A percentile compares a stretch with the other conserved stretches of the same genome.
phyloP scores from a whole-genome alignment of 345 rosid species.

The Cardamine resedifolia region DNA sequence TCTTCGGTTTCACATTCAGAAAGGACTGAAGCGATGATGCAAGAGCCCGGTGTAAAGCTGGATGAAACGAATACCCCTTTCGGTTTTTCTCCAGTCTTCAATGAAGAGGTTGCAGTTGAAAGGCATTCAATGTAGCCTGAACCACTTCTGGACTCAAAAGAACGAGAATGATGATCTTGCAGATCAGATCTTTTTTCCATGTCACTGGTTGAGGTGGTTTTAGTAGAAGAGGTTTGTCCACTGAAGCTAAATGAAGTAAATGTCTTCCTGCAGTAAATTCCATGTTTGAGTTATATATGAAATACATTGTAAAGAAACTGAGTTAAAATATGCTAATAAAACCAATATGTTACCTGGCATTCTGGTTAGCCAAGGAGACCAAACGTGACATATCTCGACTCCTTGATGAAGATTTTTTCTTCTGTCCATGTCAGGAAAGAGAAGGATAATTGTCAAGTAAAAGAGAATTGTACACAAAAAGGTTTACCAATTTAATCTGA shows the following conservation, averaged over 20 bases:
- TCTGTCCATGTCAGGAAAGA: conserved; percentile 48
- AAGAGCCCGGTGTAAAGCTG: conserved; percentile 41
- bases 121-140: conserved; percentile 59
- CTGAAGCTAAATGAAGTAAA: conserved; percentile 48
- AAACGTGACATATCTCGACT: conserved; percentile 52
- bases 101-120: conserved; percentile 46
- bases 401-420: conserved; percentile 51
- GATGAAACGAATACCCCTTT: conserved; percentile 46
- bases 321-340: background rate
- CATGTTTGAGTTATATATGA: background rate
- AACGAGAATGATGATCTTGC: conserved; percentile 49
- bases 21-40: conserved; percentile 47
- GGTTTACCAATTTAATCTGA: background rate
- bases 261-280: conserved; percentile 57
- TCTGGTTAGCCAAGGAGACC: conserved; percentile 48
- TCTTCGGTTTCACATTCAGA: conserved; percentile 41
- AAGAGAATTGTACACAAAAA: background rate
- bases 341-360: conserved; percentile 51
- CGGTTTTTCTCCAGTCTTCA: conserved; percentile 49
- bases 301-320: background rate
- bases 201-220: conserved; percentile 45
- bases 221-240: conserved; percentile 41
- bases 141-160: conserved; percentile 62
- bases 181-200: conserved; percentile 52
- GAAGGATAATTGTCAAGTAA: background rate